Conservation (phyloP, 768 basidiomycete species). For the Lactarius hengduanensis region DNA sequence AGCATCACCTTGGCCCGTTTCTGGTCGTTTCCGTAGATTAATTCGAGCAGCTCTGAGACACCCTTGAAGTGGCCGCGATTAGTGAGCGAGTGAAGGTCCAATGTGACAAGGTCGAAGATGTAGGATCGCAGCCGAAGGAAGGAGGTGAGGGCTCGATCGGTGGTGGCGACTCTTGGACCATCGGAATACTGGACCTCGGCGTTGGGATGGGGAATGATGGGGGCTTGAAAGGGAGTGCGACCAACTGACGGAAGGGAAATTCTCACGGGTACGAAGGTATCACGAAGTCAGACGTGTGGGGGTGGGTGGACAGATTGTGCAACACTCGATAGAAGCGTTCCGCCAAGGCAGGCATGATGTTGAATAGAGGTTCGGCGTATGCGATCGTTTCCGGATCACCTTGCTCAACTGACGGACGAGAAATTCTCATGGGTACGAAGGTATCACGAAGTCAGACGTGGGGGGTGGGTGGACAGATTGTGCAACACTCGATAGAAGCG, state of each 20-base stretch:
- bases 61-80: slow-evolving; percentile 73
- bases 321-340: slow-evolving; percentile 83
- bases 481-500: slow-evolving; percentile 79
- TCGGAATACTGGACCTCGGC: slow-evolving; percentile 70
- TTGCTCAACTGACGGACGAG: slow-evolving; percentile 70
- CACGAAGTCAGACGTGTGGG: slow-evolving; percentile 73
- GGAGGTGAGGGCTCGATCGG: slow-evolving; percentile 60
- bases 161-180: slow-evolving; percentile 65
- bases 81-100: slow-evolving; percentile 86
- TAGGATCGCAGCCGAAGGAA: slow-evolving; percentile 83
- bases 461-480: slow-evolving; percentile 84
- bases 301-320: slow-evolving; percentile 85
- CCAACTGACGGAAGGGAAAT: slow-evolving; percentile 87
- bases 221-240: slow-evolving; percentile 64
- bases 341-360: slow-evolving; percentile 69
- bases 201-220: slow-evolving; percentile 51
- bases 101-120: slow-evolving; percentile 79
- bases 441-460: slow-evolving; percentile 79
- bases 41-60: slow-evolving; percentile 71
- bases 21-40: slow-evolving; percentile 70
- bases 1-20: slow-evolving; percentile 39
- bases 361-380: slow-evolving; percentile 53
- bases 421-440: slow-evolving; percentile 87
- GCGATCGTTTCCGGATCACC: slow-evolving; percentile 38
- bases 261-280: slow-evolving; percentile 84